Base-by-base conservation (phyloP, 805 yeast genomes). In the Candida maris region DNA sequence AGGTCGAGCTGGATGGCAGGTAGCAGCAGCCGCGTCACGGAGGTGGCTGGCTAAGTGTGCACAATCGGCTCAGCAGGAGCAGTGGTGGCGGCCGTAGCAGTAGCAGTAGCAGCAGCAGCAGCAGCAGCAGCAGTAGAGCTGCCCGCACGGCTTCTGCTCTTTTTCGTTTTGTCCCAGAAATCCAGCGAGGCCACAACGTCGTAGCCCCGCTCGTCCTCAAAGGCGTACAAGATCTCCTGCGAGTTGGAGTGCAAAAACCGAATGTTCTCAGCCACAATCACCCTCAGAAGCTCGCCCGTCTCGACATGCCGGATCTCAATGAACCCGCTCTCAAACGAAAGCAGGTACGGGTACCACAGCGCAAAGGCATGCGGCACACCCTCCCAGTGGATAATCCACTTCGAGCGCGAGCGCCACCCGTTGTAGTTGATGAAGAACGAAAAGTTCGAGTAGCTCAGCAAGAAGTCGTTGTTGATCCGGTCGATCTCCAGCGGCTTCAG, bases 341-440 rank as follows among this genome's bases (percentile, higher is more conserved):
- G 65, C 37, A 93, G 68, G 56, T 88, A 91, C 3, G 98, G 98
- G 64, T 89, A 91, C 75, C 95, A 87, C 30, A 93, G 70, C 13
- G 97, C 94, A 59, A 93, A 87, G 43, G 81, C 79, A 54, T 84
- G 93, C 5, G 98, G 97, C 34, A 80, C 75, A 24, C 97, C 97
- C 64, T 93, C 97, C 98, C 98, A 93, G 56, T 84, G 80, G 35
- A 93, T 82, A 46, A 89, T 83, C 89, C 96, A 89, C 34, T 86
- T 91, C 29, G 93, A 86, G 45, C 89, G 78, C 14, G 94, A 82
- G 49, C 97, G 75, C 98, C 98, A 93, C 17, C 98, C 98, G 59
- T 89, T 89, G 41, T 84, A 75, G 54, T 93, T 89, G 49, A 93
- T 94, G 62, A 85, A 88, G 61, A 93, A 93, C 31, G 97, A 91